Base-by-base conservation (phyloP, 192 early-diverging fungal species). In the Backusella westeae region DNA sequence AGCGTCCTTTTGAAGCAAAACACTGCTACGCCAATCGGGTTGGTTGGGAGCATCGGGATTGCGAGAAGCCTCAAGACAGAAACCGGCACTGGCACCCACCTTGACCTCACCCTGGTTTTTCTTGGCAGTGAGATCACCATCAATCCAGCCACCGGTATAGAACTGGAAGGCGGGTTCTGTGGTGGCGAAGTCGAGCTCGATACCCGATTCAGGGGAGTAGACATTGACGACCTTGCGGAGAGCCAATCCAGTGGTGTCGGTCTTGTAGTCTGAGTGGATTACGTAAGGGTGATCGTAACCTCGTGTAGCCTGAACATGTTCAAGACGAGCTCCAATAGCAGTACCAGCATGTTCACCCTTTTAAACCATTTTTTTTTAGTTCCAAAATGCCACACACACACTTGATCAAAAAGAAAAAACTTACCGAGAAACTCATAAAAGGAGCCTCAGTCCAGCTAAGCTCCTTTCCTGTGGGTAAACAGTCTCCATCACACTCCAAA, bases 261-360 rank as follows among this genome's bases (percentile, higher is more conserved):
- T 69, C 7, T 69, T 46, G 34, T 78, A 77, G 52, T 85, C 78
- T 23, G 78, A 74, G 34, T 87, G 81, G 21, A 81, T 74, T 3
- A 92, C 80, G 79, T 89, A 96, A 23, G 89, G 93, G 69, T 98
- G 95, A 78, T 98, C 96, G 77, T 93, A 97, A 14, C 95, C 96
- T 6, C 84, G 81, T 46, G 87, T 83, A 56, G 82, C 82, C 38
- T 86, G 85, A 15, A 93, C 85, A 10, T 85, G 67, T 1, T 78
- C 73, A 34, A 93, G 34, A 32, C 90, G 84, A 7, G 85, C 77
- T 1, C 90, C 89, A 56, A 94, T 77, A 7, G 67, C 41, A 23
- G 52, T 77, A 1, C 70, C 56, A 17, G 68, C 74, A 34, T 75
- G 34, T 52, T 44, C 41, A 39, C 67, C 67, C 75, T 76, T 69